Conservation (phyloP, 2,329 filamentous ascomycete genomes). For the Fusarium sp. region DNA sequence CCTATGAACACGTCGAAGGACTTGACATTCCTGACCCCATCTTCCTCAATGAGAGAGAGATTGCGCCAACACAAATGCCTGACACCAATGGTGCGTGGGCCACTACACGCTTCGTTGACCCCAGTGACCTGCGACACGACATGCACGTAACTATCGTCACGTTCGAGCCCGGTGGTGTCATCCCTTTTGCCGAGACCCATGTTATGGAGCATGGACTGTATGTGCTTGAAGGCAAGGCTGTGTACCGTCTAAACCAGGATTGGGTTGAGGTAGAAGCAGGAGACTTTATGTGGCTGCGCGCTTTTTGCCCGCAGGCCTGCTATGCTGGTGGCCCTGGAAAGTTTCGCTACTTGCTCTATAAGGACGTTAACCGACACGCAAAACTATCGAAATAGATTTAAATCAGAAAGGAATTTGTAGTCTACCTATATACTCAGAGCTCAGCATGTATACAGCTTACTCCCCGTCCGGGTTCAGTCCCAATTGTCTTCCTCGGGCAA, state of each 20-base stretch:
- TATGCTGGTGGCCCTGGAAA: constrained; percentile 34
- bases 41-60: constrained; percentile 32
- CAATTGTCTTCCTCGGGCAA: too few species aligned
- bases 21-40: constrained; percentile 24
- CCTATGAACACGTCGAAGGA: constrained; percentile 27
- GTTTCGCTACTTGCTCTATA: constrained; percentile 31
- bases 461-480: too few species aligned
- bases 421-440: too few species aligned
- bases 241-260: constrained; percentile 31
- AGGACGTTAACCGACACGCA: constrained; percentile 30
- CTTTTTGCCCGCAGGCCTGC: constrained; percentile 33
- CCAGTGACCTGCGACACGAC: constrained; percentile 26
- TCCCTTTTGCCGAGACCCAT: constrained; percentile 34
- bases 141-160: constrained; percentile 38
- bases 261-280: constrained; percentile 34
- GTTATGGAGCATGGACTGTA: constrained; percentile 38
- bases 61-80: constrained; percentile 25
- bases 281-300: constrained; percentile 35
- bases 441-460: too few species aligned
- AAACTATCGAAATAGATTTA: constrained; percentile 12
- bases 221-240: constrained; percentile 31
- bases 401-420: not conserved
- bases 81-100: constrained; percentile 35
- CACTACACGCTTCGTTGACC: constrained; percentile 30
- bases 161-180: constrained; percentile 27